Evolutionary conservation across 106 monocot species (phyloP), one percentile per base, ranked within the genome.

Genomic region (Vanilla planifolia): DNA sequence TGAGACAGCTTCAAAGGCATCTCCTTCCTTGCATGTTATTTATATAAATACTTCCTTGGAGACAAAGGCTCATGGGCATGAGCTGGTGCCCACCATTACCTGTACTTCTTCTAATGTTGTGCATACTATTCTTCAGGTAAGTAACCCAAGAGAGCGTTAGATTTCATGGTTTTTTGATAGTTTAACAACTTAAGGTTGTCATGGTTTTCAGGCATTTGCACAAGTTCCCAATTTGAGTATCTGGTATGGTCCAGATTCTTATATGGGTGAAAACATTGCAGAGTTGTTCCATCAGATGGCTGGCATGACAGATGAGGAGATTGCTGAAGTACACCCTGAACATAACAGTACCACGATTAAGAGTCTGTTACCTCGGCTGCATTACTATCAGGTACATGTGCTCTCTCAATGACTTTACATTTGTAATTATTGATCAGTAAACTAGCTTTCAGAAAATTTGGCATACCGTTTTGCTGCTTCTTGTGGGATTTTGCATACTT

Each of bases 101-200:
- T 98, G 98, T 51, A 98, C 98, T 55, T 98, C 98, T 51, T 98
- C 98, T 39, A 98, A 98, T 73, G 98, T 98, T 73, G 88, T 98
- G 52, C 92, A 69, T 50, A 98, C 98, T 21, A 88, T 92, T 70
- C 82, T 98, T 53, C 98, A 98, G 92, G 92, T 92, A 70, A 8
- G 61, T 69, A 24, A 62, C 52, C 16, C 11, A 16, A 56, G 22
- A 9, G 59, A 29, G 16, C 22, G 40, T 39, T 39, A 24, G 16
- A 34, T 57, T 0, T 5, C n/a, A 55, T 11, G 27, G 7, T 39
- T 16, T 33, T 27, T 6, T 28, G 29, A 33, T 35, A 13, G 17
- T 55, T 64, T 36, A 37, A 51, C 51, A 51, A 13, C 37, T 53
- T 29, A 8, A 35, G 15, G 11, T 52, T 39, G 8, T 66, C 7